phyloP scores from a whole-genome alignment of 164 flowering plant genomes.

The Akebia trifoliata region DNA sequence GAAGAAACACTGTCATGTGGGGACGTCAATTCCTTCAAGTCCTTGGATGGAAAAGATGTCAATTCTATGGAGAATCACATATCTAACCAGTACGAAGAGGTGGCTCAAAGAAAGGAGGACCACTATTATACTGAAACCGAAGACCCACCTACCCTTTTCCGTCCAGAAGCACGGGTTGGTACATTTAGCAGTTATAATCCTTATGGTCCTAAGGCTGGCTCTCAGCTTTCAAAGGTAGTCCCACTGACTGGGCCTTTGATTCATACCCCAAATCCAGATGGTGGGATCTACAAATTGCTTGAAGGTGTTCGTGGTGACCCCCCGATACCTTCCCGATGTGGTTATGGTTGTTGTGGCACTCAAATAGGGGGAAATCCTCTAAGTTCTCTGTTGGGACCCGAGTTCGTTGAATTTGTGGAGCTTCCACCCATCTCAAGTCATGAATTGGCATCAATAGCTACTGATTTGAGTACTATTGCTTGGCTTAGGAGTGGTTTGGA shows the following conservation, averaged over 20 bases:
- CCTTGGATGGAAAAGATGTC: constrained; percentile 45
- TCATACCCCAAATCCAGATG: constrained; percentile 41
- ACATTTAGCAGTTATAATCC: constrained; percentile 58
- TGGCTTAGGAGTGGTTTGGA: constrained; percentile 76
- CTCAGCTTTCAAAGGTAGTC: constrained; percentile 21
- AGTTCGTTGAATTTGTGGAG: constrained; percentile 67
- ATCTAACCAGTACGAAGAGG: constrained; percentile 26
- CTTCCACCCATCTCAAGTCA: constrained; percentile 57
- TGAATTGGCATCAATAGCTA: constrained; percentile 58
- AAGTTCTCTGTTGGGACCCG: constrained; percentile 70
- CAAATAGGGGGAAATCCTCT: constrained; percentile 9
- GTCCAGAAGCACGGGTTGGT: constrained; percentile 69
- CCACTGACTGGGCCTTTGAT: constrained; percentile 34
- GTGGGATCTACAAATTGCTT: constrained; percentile 38
- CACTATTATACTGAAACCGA: constrained; percentile 21
- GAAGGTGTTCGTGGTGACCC: constrained; percentile 41
- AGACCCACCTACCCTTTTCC: constrained; percentile 44
- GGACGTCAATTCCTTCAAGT: constrained; percentile 40
- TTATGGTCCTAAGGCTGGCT: constrained; percentile 26
- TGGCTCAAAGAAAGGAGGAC: constrained; percentile 18
- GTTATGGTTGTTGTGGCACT: constrained; percentile 59
- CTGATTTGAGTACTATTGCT: constrained; percentile 64
- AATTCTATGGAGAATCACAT: constrained; percentile 37
- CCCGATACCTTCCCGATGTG: constrained; percentile 59
- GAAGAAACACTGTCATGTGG: constrained; percentile 79